Evolutionary conservation across 2,329 filamentous ascomycete species (phyloP).

Genomic region (Uncinocarpus reesii): DNA sequence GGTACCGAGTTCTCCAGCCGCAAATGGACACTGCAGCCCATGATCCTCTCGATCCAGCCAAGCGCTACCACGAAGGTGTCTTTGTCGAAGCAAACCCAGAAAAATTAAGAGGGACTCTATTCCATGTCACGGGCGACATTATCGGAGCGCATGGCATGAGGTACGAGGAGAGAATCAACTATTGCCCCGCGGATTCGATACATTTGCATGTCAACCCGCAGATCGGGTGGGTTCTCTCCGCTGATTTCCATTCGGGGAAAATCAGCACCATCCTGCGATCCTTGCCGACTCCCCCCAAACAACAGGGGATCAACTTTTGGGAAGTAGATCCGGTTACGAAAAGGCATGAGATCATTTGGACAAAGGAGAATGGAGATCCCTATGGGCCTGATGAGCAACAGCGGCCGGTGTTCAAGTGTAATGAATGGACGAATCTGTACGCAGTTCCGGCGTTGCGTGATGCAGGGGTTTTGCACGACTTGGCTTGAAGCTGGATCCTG

Average conservation of each 20-base stretch:
- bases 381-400: conserved; percentile 15
- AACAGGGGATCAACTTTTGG: conserved; percentile 17
- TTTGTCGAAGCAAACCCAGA: conserved; percentile 13
- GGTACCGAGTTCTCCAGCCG: conserved; percentile 14
- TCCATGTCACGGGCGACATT: conserved; percentile 17
- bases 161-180: conserved; percentile 13
- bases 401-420: conserved; percentile 16
- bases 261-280: conserved; percentile 13
- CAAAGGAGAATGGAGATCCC: conserved; percentile 14
- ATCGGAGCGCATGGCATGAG: conserved; percentile 13
- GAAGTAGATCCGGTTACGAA: conserved; percentile 8
- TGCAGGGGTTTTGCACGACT: conserved; percentile 14
- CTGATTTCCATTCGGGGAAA: conserved; percentile 14
- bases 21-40: conserved; percentile 13
- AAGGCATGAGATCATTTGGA: conserved; percentile 15
- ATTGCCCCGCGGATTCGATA: neutral
- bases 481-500: neutral
- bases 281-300: conserved; percentile 14
- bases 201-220: conserved; percentile 11
- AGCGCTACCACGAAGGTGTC: conserved; percentile 16
- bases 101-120: conserved; percentile 6
- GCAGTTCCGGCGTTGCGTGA: conserved; percentile 17
- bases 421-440: conserved; percentile 15
- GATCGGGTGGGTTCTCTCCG: conserved; percentile 12
- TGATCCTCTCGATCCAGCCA: conserved; percentile 16